phyloP scores from a whole-genome alignment of 768 basidiomycete genomes.

The Xerocomellus amylosporus region DNA sequence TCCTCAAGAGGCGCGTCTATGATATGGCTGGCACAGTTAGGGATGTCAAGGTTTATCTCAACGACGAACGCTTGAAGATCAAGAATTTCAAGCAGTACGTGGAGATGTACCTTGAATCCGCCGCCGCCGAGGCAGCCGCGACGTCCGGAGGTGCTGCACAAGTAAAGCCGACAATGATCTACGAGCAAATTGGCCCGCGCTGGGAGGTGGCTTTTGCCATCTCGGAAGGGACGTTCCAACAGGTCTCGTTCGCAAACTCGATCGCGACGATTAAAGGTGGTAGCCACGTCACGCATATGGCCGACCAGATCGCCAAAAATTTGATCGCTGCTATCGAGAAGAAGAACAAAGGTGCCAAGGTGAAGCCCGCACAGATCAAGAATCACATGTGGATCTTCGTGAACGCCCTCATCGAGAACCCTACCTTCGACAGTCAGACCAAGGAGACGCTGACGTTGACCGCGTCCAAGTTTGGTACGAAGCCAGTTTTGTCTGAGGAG shows the following conservation, averaged over 20 bases:
- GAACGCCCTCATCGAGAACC: slow-evolving; percentile 94
- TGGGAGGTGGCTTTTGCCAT: slow-evolving; percentile 97
- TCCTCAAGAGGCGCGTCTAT: slow-evolving; percentile 91
- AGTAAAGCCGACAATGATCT: slow-evolving; percentile 72
- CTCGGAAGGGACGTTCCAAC: slow-evolving; percentile 88
- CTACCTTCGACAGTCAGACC: slow-evolving; percentile 98
- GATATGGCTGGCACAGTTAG: slow-evolving; percentile 96
- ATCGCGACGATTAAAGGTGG: slow-evolving; percentile 97
- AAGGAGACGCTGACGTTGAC: slow-evolving; percentile 93
- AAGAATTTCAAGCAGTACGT: slow-evolving; percentile 98
- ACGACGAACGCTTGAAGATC: slow-evolving; percentile 88
- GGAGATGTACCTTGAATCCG: slow-evolving; percentile 85
- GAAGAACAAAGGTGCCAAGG: slow-evolving; percentile 96
- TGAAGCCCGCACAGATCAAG: slow-evolving; percentile 92
- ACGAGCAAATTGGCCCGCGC: slow-evolving; percentile 74
- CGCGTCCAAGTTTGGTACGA: slow-evolving; percentile 86
- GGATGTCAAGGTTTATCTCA: slow-evolving; percentile 90
- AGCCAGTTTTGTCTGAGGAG: slow-evolving; percentile 80
- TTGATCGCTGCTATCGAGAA: slow-evolving; percentile 81
- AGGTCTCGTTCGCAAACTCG: slow-evolving; percentile 97
- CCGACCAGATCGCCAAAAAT: slow-evolving; percentile 87
- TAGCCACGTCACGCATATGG: slow-evolving; percentile 81
- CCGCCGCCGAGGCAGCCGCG: slow-evolving; percentile 64
- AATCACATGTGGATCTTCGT: slow-evolving; percentile 99
- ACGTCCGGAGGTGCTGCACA: slow-evolving; percentile 77